These are phyloP conservation scores for Pistacia vera DNA, from an alignment of 345 rosid genomes.

Conservation along the genomic window DNA sequence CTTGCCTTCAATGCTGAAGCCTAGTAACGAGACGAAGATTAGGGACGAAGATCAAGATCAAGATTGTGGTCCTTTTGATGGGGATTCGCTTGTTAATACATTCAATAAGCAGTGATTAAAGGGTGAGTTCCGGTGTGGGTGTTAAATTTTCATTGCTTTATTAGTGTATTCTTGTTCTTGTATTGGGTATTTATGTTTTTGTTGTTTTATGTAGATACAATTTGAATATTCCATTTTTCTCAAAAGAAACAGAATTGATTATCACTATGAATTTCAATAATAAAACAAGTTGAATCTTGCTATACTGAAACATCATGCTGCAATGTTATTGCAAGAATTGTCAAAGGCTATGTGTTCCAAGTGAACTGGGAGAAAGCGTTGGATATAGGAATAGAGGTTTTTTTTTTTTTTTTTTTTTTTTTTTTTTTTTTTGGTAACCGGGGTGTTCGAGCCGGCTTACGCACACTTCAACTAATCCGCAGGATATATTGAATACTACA, in stretches of 20 bases:
- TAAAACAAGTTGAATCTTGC: no score
- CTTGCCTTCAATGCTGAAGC: constrained; percentile 65
- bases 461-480: no score
- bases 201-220: no score
- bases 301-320: neutral
- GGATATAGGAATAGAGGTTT: no score
- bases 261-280: neutral
- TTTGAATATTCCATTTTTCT: neutral
- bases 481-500: no score
- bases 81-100: constrained; percentile 33
- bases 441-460: no score
- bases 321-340: neutral
- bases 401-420: no score
- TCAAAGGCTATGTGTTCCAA: no score
- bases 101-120: constrained; percentile 29
- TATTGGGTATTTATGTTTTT: no score
- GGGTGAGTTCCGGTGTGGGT: constrained; percentile 44
- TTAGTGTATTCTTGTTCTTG: no score
- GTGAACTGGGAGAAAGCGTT: neutral
- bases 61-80: constrained; percentile 28
- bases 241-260: neutral
- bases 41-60: constrained; percentile 28
- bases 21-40: constrained; percentile 56
- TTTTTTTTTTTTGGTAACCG: no score
- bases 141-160: no score